Conservation (phyloP, 2,329 filamentous ascomycete species). For the Periglandula ipomoeae region DNA sequence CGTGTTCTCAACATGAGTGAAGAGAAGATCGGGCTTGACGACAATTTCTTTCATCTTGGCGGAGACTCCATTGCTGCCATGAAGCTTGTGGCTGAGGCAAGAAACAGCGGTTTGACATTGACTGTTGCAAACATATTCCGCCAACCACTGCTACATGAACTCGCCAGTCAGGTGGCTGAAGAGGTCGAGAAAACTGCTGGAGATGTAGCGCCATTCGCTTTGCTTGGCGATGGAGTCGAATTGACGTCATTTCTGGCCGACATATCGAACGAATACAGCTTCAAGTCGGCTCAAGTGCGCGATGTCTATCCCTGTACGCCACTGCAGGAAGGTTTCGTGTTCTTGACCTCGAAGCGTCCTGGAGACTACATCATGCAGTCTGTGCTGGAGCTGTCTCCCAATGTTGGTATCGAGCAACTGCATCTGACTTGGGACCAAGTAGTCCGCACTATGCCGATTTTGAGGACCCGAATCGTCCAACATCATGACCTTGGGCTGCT, state of each 20-base stretch:
- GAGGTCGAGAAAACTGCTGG: neutral
- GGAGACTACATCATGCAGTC: slow-evolving; percentile 25
- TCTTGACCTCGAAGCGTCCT: slow-evolving; percentile 19
- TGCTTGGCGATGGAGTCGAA: neutral
- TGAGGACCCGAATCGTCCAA: slow-evolving; percentile 38
- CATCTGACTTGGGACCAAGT: slow-evolving; percentile 10
- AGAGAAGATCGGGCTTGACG: neutral
- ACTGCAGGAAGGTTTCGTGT: slow-evolving; percentile 30
- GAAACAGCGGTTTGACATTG: slow-evolving; percentile 9
- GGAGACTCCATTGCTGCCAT: slow-evolving; percentile 21
- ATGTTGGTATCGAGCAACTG: slow-evolving; percentile 7
- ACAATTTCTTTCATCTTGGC: slow-evolving; percentile 20
- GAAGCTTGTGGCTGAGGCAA: slow-evolving; percentile 12
- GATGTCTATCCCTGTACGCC: slow-evolving; percentile 22
- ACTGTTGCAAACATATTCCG: slow-evolving; percentile 16
- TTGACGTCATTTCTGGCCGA: too few species aligned
- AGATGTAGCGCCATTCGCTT: too few species aligned
- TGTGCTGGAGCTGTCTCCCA: slow-evolving; percentile 8
- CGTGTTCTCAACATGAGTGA: slow-evolving; percentile 26
- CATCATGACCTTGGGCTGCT: slow-evolving; percentile 28
- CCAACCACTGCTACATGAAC: too few species aligned
- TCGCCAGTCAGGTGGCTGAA: slow-evolving; percentile 5
- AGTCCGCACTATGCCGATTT: slow-evolving; percentile 16
- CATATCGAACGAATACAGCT: too few species aligned
- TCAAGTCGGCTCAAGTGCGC: too few species aligned